Evolutionary conservation across 441 rosid species (phyloP).

Genomic region (Geranium incanum): DNA sequence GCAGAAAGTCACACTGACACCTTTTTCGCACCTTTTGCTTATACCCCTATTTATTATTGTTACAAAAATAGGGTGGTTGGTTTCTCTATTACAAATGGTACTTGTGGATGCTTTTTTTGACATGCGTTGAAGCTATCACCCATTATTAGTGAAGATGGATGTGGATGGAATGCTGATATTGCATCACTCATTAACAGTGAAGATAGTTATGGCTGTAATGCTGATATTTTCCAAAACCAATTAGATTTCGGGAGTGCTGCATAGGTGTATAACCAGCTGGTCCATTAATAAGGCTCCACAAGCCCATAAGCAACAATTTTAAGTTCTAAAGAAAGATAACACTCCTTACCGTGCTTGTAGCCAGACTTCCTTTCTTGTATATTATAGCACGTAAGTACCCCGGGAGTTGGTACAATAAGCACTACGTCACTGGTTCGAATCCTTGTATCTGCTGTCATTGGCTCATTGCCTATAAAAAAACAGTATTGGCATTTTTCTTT

Average conservation of each 20-base stretch:
- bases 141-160: background rate
- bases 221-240: background rate
- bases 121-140: background rate
- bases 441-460: background rate
- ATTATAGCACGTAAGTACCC: background rate
- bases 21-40: background rate
- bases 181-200: background rate
- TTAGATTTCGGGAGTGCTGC: background rate
- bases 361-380: no score
- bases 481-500: background rate
- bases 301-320: background rate
- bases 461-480: no score
- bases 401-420: background rate
- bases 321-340: no score
- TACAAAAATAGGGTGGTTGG: background rate
- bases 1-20: background rate
- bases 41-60: background rate
- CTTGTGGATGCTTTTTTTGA: background rate
- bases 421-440: background rate
- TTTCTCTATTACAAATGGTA: background rate
- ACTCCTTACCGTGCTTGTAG: no score
- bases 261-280: background rate
- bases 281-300: background rate
- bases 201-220: background rate
- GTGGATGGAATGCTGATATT: background rate